These are phyloP conservation scores for Puya raimondii DNA, from an alignment of 176 grass and related monocot species.

Conservation along the genomic window DNA sequence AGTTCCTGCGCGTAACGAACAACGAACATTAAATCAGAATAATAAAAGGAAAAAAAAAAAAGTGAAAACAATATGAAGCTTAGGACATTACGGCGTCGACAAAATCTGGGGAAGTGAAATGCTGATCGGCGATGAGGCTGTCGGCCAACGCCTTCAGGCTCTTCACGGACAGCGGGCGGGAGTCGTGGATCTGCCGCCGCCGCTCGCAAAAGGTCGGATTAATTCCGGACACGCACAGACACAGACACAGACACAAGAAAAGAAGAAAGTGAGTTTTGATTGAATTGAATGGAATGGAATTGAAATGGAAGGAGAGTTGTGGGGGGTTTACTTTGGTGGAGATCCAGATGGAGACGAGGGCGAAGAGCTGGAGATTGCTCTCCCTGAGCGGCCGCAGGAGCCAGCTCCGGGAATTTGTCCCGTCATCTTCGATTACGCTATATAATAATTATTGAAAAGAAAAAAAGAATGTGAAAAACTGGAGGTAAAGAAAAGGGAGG, in stretches of 20 bases:
- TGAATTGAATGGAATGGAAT: too few species aligned
- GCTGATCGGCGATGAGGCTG: slow-evolving; percentile 57
- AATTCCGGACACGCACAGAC: background rate
- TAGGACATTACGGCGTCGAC: slow-evolving; percentile 31
- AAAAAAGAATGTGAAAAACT: background rate
- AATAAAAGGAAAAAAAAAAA: slow-evolving; percentile 10
- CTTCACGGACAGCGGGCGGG: slow-evolving; percentile 49
- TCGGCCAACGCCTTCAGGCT: slow-evolving; percentile 74
- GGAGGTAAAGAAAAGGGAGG: background rate
- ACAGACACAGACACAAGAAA: background rate
- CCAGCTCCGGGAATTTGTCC: slow-evolving; percentile 27
- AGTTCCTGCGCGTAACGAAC: slow-evolving; percentile 49
- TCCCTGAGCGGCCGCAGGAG: slow-evolving; percentile 60
- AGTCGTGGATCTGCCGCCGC: slow-evolving; percentile 44
- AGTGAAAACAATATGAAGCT: background rate
- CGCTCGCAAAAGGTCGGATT: slow-evolving; percentile 5
- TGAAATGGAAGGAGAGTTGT: background rate
- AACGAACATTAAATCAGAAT: slow-evolving; percentile 21
- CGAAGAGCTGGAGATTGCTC: slow-evolving; percentile 88
- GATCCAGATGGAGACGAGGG: slow-evolving; percentile 64
- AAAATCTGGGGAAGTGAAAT: slow-evolving; percentile 80
- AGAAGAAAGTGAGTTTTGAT: background rate
- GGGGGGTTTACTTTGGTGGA: slow-evolving; percentile 53
- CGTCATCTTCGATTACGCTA: slow-evolving; percentile 2
- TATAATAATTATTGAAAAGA: background rate